Percentiles rank a stretch among this genome's conserved stretches.
Conservation (phyloP, 2,329 filamentous ascomycete genomes). For the Apiospora sp. region DNA sequence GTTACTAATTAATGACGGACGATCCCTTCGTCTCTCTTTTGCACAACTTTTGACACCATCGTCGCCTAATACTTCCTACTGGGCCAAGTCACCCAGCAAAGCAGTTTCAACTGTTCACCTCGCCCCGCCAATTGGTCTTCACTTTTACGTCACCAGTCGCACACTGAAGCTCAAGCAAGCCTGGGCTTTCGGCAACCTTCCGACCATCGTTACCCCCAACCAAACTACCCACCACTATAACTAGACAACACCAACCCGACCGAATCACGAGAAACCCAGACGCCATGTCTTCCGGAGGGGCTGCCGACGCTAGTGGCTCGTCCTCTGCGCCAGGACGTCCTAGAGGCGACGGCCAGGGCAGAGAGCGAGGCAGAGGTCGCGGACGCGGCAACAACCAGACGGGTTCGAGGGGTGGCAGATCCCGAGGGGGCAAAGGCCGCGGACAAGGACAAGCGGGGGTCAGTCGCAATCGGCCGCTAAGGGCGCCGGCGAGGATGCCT, state of each 20-base stretch:
- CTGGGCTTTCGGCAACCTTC: background rate
- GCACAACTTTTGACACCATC: background rate
- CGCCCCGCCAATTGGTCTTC: constrained; percentile 4
- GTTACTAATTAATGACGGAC: background rate
- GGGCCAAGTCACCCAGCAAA: background rate
- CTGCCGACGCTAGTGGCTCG: background rate
- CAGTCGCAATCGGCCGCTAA: background rate
- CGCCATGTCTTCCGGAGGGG: constrained; percentile 8
- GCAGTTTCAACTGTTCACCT: background rate
- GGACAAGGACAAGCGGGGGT: constrained; percentile 13
- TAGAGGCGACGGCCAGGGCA: constrained; percentile 22
- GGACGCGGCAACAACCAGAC: constrained; percentile 10
- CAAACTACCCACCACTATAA: no score
- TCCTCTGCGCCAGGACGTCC: constrained; percentile 1
- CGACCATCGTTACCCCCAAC: background rate
- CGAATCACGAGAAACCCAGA: background rate
- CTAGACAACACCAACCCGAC: background rate
- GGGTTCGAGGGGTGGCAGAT: background rate
- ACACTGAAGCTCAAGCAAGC: background rate
- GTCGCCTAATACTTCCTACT: background rate
- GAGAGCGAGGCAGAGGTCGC: constrained; percentile 6
- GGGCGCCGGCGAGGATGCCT: background rate
- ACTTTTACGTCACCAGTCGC: constrained; percentile 2
- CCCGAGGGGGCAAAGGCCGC: constrained; percentile 15
- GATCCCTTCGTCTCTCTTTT: background rate